phyloP scores from a whole-genome alignment of 306 rosid genomes.

The Acmispon strigosus region DNA sequence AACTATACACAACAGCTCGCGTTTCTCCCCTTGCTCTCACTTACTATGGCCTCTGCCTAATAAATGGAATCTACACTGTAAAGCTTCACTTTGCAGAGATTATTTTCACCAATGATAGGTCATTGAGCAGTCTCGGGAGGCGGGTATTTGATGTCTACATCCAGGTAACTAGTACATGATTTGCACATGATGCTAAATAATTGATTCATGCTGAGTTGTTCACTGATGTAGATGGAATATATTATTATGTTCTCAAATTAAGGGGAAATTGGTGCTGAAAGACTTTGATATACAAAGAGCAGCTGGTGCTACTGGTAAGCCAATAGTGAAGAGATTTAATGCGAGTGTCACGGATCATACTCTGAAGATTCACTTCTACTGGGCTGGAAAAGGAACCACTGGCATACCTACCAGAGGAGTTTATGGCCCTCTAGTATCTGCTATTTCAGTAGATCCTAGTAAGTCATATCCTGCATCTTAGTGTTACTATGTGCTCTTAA shows the following conservation, averaged over 20 bases:
- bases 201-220: not conserved
- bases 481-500: not conserved
- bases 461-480: conserved; percentile 34
- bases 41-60: conserved; percentile 83
- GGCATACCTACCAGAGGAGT: conserved; percentile 89
- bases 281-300: conserved; percentile 71
- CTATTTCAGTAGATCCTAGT: conserved; percentile 87
- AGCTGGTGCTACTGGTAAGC: conserved; percentile 74
- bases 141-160: conserved; percentile 74
- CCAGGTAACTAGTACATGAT: conserved; percentile 49
- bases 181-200: not conserved
- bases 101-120: conserved; percentile 43
- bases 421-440: conserved; percentile 90
- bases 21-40: conserved; percentile 82
- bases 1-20: conserved; percentile 67
- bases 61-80: conserved; percentile 68
- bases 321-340: conserved; percentile 47
- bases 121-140: conserved; percentile 62
- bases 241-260: conserved; percentile 21
- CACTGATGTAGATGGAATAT: conserved; percentile 22
- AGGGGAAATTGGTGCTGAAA: conserved; percentile 68
- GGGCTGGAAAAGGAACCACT: conserved; percentile 99
- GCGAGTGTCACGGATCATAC: conserved; percentile 49
- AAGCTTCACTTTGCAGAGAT: conserved; percentile 96
- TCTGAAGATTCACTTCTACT: conserved; percentile 75